Evolutionary conservation across 805 yeast species (phyloP).

Genomic region (Clavispora carvajalis): DNA sequence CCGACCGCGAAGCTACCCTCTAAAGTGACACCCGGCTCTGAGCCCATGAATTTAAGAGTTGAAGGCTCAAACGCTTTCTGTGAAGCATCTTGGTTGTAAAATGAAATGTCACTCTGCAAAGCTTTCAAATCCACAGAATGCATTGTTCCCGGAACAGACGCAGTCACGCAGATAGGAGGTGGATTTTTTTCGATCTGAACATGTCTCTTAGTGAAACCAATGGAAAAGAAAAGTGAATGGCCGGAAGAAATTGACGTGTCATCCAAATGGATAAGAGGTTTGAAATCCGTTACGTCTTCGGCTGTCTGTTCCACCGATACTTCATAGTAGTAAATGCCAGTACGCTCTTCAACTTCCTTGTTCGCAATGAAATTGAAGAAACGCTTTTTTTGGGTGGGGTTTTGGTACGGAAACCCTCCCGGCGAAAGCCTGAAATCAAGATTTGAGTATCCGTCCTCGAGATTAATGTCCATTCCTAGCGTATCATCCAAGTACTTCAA

Average conservation of each 20-base stretch:
- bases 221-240: constrained; percentile 26
- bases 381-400: constrained; percentile 8
- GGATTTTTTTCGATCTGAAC: constrained; percentile 19
- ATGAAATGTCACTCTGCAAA: constrained; percentile 23
- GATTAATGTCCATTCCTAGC: constrained; percentile 21
- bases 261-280: constrained; percentile 28
- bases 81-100: constrained; percentile 8
- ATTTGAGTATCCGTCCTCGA: constrained; percentile 25
- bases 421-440: constrained; percentile 19
- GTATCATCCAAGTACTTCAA: constrained; percentile 19
- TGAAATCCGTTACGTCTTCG: constrained; percentile 25
- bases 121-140: constrained; percentile 25
- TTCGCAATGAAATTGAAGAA: constrained; percentile 37
- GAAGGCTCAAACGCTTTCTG: constrained; percentile 12
- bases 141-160: constrained; percentile 2
- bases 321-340: constrained; percentile 40
- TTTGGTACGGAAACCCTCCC: not conserved
- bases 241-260: constrained; percentile 31
- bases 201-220: constrained; percentile 30
- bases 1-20: constrained; percentile 38
- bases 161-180: constrained; percentile 3
- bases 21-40: constrained; percentile 35
- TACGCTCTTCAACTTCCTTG: constrained; percentile 25
- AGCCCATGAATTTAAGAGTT: constrained; percentile 21
- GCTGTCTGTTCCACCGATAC: constrained; percentile 31